Percentiles rank a stretch among this genome's conserved stretches.
Conservation (phyloP, 768 basidiomycete species). For the Mycena vulgaris region DNA sequence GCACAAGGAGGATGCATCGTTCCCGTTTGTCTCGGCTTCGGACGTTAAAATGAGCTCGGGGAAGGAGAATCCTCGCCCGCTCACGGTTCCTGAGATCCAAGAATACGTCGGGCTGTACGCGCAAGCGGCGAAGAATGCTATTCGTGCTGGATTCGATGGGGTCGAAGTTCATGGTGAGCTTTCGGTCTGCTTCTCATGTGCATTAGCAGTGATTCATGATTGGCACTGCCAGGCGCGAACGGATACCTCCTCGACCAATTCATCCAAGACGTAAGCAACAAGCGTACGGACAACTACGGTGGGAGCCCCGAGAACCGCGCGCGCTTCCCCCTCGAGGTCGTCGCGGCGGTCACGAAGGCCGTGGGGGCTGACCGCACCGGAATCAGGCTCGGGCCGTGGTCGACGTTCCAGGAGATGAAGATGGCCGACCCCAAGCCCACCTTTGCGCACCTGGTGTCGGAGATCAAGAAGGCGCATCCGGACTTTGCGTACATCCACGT, state of each 20-base stretch:
- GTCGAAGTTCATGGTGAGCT: conserved; percentile 45
- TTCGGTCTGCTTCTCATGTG: neutral
- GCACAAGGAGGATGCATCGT: conserved; percentile 43
- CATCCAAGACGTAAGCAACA: conserved; percentile 57
- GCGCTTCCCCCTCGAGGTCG: conserved; percentile 63
- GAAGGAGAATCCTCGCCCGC: conserved; percentile 34
- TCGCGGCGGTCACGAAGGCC: conserved; percentile 58
- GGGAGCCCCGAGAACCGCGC: conserved; percentile 65
- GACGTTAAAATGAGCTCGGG: conserved; percentile 30
- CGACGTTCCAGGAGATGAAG: conserved; percentile 47
- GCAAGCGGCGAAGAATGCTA: conserved; percentile 53
- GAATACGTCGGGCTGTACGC: conserved; percentile 49
- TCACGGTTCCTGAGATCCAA: conserved; percentile 49
- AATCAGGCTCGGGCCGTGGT: conserved; percentile 66
- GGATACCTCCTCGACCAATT: conserved; percentile 61
- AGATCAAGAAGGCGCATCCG: conserved; percentile 52
- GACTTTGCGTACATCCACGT: conserved; percentile 63
- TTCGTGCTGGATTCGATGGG: conserved; percentile 57
- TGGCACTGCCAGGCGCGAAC: conserved; percentile 27
- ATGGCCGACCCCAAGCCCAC: conserved; percentile 62
- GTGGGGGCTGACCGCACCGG: conserved; percentile 62
- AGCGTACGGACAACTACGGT: conserved; percentile 67
- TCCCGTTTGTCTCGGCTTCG: conserved; percentile 46
- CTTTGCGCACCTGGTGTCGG: conserved; percentile 60
- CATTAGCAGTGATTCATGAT: neutral